Evolutionary conservation across 768 basidiomycete species (phyloP).

Genomic region (Phaeotremella skinneri): DNA sequence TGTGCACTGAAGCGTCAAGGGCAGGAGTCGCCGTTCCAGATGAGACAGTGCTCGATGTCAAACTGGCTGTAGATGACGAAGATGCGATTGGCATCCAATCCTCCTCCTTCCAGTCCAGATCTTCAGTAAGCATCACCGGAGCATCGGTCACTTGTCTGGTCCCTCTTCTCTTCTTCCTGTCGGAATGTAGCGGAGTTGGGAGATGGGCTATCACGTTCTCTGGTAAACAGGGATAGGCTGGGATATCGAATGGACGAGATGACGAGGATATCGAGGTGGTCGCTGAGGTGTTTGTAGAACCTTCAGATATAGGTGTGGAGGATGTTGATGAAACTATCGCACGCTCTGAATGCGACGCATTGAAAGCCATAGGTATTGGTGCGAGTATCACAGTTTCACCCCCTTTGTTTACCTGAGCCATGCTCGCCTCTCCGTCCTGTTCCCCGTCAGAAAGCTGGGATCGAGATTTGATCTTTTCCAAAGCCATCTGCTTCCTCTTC

Average conservation of each 20-base stretch:
- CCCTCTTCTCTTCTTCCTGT: conserved; percentile 2
- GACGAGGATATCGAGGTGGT: conserved; percentile 3
- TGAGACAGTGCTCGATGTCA: background rate
- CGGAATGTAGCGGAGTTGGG: conserved; percentile 32
- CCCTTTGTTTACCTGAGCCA: too few relatives aligned
- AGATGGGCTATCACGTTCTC: conserved; percentile 11
- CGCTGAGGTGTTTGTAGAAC: background rate
- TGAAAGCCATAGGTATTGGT: background rate
- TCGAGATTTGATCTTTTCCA: background rate
- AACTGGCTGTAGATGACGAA: background rate
- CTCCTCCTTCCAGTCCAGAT: conserved; percentile 35
- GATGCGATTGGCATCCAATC: too few relatives aligned
- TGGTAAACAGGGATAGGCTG: conserved; percentile 1
- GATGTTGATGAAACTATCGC: conserved; percentile 4
- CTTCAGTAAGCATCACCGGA: conserved; percentile 18
- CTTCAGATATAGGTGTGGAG: conserved; percentile 9
- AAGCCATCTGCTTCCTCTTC: background rate
- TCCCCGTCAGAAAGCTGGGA: background rate
- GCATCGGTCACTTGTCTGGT: conserved; percentile 6
- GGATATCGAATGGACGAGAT: conserved; percentile 2
- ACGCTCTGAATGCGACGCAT: background rate
- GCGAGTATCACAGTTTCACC: background rate
- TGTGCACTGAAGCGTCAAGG: background rate
- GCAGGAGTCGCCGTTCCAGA: background rate
- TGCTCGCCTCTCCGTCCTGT: too few relatives aligned